Conservation (phyloP, 108 stramenopile species). For the Pseudonitzschia multistriata region DNA sequence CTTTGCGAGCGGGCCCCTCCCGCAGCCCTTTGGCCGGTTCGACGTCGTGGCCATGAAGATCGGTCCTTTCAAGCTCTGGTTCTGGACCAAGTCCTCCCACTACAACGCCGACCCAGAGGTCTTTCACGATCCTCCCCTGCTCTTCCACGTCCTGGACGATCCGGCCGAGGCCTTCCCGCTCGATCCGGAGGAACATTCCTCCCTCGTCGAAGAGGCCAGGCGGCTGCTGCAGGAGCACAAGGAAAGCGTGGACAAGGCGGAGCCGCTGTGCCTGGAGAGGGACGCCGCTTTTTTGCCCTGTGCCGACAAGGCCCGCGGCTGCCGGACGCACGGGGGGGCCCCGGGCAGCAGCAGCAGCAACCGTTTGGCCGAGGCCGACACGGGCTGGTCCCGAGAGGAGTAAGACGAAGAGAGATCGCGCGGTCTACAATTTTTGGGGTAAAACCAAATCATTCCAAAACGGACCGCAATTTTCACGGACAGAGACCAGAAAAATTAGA, state of each 20-base stretch:
- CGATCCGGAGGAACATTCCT: conserved; percentile 38
- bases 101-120: conserved; percentile 56
- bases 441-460: no score
- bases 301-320: conserved; percentile 31
- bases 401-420: no score
- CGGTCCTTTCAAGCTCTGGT: conserved; percentile 46
- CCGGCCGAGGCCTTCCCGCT: conserved; percentile 59
- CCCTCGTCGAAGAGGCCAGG: conserved; percentile 24
- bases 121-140: conserved; percentile 69
- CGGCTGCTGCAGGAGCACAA: conserved; percentile 43
- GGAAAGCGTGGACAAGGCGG: conserved; percentile 18
- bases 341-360: no score
- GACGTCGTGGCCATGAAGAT: conserved; percentile 58
- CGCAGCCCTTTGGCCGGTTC: conserved; percentile 55
- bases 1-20: conserved; percentile 53
- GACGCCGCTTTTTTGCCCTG: conserved; percentile 54
- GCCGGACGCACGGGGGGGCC: no score
- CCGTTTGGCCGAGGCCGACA: no score
- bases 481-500: no score
- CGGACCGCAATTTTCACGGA: no score
- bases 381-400: no score
- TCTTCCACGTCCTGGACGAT: conserved; percentile 59
- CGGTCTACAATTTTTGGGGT: no score
- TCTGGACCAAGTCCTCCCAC: conserved; percentile 70
- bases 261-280: conserved; percentile 40